phyloP scores from a whole-genome alignment of 176 grass and related monocot species.

The Elaeis guineensis region DNA sequence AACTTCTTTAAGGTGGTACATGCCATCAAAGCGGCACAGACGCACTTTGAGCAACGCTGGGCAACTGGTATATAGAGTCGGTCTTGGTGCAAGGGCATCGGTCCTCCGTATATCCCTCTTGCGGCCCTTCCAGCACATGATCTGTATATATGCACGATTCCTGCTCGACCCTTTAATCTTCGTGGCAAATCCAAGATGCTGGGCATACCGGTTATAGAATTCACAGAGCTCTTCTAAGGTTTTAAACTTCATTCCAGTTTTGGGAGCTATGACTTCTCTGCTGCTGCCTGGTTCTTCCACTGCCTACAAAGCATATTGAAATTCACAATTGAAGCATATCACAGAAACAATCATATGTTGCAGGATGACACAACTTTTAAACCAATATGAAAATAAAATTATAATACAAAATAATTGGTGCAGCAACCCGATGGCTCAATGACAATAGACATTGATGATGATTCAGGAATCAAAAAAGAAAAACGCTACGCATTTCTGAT shows the following conservation, averaged over 20 bases:
- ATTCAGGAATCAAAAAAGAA: no score
- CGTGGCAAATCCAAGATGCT: slow-evolving; percentile 9
- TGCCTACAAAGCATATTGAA: not conserved
- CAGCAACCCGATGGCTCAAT: no score
- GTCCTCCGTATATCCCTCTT: slow-evolving; percentile 5
- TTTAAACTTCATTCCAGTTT: slow-evolving; percentile 9
- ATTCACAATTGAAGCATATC: not conserved
- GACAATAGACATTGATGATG: no score
- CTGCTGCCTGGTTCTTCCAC: not conserved
- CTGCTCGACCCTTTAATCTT: slow-evolving; percentile 1
- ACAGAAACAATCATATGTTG: no score
- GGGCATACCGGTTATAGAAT: slow-evolving; percentile 10
- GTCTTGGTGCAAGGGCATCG: slow-evolving; percentile 6
- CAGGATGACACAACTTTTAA: no score
- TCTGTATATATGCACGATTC: slow-evolving; percentile 9
- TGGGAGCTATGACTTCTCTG: not conserved
- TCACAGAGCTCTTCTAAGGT: slow-evolving; percentile 9
- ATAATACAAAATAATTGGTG: no score
- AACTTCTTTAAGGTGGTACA: slow-evolving; percentile 14
- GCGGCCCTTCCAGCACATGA: slow-evolving; percentile 11
- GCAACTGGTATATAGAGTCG: slow-evolving; percentile 11
- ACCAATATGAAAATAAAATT: no score
- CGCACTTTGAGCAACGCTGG: slow-evolving; percentile 4
- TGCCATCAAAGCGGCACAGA: not conserved
- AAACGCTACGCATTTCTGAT: no score